These are phyloP conservation scores for Aspergillus intermedius DNA, from an alignment of 2,329 filamentous ascomycete species.

Conservation along the genomic window DNA sequence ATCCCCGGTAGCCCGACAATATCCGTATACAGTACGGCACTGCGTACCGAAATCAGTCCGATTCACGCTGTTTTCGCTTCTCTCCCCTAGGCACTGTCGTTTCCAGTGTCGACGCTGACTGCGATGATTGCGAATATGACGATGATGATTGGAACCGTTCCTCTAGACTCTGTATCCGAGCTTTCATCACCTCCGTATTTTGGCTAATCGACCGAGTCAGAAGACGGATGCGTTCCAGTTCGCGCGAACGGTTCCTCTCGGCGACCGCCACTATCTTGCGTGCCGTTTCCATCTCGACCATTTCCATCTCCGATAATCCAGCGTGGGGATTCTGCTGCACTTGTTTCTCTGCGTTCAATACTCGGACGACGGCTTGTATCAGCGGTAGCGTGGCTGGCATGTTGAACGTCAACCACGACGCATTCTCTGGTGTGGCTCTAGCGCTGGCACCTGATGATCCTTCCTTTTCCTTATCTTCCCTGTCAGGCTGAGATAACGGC, in stretches of 20 bases:
- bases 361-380: conserved; percentile 18
- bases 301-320: conserved; percentile 12
- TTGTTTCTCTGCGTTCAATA: conserved; percentile 12
- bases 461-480: neutral
- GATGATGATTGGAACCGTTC: neutral
- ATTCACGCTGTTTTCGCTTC: too few relatives aligned
- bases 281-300: conserved; percentile 16
- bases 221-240: conserved; percentile 12
- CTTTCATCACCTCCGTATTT: conserved; percentile 10
- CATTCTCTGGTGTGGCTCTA: conserved; percentile 18
- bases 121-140: neutral
- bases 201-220: conserved; percentile 11
- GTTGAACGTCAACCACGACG: conserved; percentile 17
- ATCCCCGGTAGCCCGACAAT: too few relatives aligned
- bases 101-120: neutral
- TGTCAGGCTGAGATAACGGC: neutral
- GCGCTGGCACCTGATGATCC: neutral
- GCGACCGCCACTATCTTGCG: conserved; percentile 10
- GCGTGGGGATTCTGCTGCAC: conserved; percentile 5
- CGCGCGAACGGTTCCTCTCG: conserved; percentile 15
- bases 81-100: too few relatives aligned
- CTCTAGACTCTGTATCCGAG: conserved; percentile 8
- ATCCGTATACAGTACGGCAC: too few relatives aligned
- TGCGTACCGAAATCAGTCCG: too few relatives aligned
- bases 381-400: conserved; percentile 12